These are phyloP conservation scores for Glycyrrhiza uralensis DNA, from an alignment of 306 rosid species.

Conservation along the genomic window DNA sequence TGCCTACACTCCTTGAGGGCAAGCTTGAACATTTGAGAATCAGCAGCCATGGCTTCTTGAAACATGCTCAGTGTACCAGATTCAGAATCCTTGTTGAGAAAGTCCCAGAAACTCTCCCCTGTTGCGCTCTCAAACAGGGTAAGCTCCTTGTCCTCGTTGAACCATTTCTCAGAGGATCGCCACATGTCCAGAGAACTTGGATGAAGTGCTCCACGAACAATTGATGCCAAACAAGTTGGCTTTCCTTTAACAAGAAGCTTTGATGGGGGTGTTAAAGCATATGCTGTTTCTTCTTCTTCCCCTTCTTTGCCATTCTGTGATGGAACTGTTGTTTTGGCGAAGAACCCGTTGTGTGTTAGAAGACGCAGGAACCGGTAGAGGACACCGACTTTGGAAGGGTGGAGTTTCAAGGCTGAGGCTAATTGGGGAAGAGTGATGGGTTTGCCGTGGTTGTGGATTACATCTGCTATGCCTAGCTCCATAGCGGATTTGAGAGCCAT, in stretches of 20 bases:
- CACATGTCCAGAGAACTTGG: conserved; percentile 17
- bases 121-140: conserved; percentile 30
- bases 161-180: conserved; percentile 33
- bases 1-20: conserved; percentile 32
- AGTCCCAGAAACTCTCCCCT: conserved; percentile 38
- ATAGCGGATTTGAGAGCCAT: conserved; percentile 47
- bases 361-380: conserved; percentile 39
- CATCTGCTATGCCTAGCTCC: conserved; percentile 48
- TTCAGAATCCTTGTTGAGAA: conserved; percentile 12
- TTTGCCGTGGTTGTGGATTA: conserved; percentile 42
- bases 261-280: conserved; percentile 45
- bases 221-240: neutral
- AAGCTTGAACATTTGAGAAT: conserved; percentile 43
- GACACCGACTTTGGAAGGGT: conserved; percentile 5
- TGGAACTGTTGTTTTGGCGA: conserved; percentile 7
- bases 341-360: conserved; percentile 41
- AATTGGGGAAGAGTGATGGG: conserved; percentile 42
- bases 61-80: conserved; percentile 1
- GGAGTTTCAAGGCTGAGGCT: conserved; percentile 38
- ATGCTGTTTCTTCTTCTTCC: conserved; percentile 32
- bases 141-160: conserved; percentile 1
- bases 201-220: conserved; percentile 10
- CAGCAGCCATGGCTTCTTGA: conserved; percentile 43
- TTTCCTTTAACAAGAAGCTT: conserved; percentile 38
- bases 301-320: neutral